phyloP scores from a whole-genome alignment of 1,284 basidiomycete species.

The Neonothopanus nambi region DNA sequence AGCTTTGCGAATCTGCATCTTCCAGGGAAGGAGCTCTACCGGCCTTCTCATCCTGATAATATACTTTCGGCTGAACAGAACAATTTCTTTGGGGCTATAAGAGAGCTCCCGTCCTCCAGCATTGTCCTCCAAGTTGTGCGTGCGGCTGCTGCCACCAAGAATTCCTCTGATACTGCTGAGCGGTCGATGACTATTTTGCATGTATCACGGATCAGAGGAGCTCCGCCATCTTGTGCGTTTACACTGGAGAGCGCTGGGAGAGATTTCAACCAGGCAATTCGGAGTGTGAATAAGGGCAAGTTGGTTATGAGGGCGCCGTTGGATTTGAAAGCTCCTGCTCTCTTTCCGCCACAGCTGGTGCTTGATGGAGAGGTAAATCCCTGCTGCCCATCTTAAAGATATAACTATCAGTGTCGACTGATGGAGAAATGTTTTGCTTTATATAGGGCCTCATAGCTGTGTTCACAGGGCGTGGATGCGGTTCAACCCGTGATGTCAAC shows the following conservation, averaged over 20 bases:
- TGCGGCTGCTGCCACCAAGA: background rate
- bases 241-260: conserved; percentile 13
- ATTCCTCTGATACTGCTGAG: background rate
- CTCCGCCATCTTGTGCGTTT: background rate
- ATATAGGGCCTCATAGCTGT: conserved; percentile 28
- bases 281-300: conserved; percentile 22
- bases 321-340: conserved; percentile 26
- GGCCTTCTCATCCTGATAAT: conserved; percentile 11
- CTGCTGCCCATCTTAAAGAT: too few relatives aligned
- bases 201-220: conserved; percentile 6
- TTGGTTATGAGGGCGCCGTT: conserved; percentile 24
- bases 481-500: conserved; percentile 25
- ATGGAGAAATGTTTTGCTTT: background rate
- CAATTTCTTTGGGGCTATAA: background rate
- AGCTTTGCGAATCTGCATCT: conserved; percentile 14
- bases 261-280: conserved; percentile 21
- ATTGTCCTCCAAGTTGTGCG: background rate
- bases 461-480: conserved; percentile 30
- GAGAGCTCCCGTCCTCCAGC: background rate
- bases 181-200: conserved; percentile 12
- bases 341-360: conserved; percentile 27
- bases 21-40: conserved; percentile 20
- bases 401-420: too few relatives aligned
- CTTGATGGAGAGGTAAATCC: conserved; percentile 23
- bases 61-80: too few relatives aligned